A percentile compares a stretch with the other conserved stretches of the same genome.
Evolutionary conservation across 768 basidiomycete genomes (phyloP).

Genomic region (Chalciporus pseudorubinellus): DNA sequence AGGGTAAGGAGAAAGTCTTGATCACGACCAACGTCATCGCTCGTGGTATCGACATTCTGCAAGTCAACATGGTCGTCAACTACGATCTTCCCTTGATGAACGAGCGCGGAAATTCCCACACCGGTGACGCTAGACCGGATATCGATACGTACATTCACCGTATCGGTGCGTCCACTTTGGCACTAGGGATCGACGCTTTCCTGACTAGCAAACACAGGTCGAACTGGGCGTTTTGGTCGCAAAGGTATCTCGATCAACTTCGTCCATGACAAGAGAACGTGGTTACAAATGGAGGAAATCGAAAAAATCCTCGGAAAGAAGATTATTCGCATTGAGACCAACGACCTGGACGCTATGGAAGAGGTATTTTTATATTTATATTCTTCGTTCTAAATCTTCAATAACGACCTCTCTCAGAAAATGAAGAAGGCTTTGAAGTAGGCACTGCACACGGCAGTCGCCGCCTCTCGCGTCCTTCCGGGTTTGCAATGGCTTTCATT

Average conservation of each 20-base stretch:
- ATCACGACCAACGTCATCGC: conserved; percentile 99
- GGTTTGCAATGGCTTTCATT: not conserved
- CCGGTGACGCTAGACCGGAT: conserved; percentile 66
- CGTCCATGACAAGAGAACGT: conserved; percentile 86
- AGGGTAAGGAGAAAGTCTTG: conserved; percentile 93
- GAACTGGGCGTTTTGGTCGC: conserved; percentile 96
- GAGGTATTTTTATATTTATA: conserved; percentile 58
- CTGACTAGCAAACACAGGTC: conserved; percentile 51
- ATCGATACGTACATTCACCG: conserved; percentile 98
- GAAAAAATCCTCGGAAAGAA: conserved; percentile 72
- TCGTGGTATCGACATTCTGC: conserved; percentile 95
- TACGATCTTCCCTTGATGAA: conserved; percentile 91
- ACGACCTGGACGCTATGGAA: conserved; percentile 93
- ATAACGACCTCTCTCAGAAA: conserved; percentile 42
- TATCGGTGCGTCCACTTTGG: conserved; percentile 62
- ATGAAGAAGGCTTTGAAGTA: conserved; percentile 81
- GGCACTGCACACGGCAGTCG: not conserved
- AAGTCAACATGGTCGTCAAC: conserved; percentile 99
- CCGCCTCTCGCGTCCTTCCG: not conserved
- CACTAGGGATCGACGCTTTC: not conserved
- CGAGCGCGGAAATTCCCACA: conserved; percentile 49
- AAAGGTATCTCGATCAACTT: conserved; percentile 98
- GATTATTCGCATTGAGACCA: conserved; percentile 85
- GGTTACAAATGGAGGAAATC: conserved; percentile 87
- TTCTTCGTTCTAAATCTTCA: not conserved